Conservation (phyloP, 176 grass and related monocot genomes). For the Chloris gayana region DNA sequence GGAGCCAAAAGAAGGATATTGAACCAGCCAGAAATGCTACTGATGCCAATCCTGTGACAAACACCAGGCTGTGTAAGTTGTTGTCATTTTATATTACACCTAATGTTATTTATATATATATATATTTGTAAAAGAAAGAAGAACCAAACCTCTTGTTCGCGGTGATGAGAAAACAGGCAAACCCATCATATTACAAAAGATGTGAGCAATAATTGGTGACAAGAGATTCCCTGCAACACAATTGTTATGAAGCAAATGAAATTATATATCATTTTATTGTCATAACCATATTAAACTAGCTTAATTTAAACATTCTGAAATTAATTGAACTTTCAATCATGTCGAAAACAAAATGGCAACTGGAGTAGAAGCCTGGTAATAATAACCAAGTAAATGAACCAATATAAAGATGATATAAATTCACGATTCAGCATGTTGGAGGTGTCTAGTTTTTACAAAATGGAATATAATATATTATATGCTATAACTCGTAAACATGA, state of each 20-base stretch:
- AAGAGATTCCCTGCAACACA: constrained; percentile 59
- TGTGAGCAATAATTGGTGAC: constrained; percentile 76
- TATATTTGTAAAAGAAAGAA: not conserved
- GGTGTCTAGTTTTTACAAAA: not conserved
- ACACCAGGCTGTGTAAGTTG: constrained; percentile 16
- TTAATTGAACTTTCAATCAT: constrained; percentile 15
- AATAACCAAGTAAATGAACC: not conserved
- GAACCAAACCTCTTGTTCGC: constrained; percentile 57
- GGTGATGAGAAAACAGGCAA: constrained; percentile 63
- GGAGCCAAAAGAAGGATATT: constrained; percentile 61
- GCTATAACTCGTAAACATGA: not conserved
- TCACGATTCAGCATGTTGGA: not conserved
- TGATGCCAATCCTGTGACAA: constrained; percentile 60
- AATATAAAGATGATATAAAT: not conserved
- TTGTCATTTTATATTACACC: constrained; percentile 2
- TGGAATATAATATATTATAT: constrained; percentile 3
- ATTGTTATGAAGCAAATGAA: not conserved
- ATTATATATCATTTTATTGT: constrained; percentile 18
- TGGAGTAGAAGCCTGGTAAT: not conserved
- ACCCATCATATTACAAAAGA: constrained; percentile 94
- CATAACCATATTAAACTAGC: constrained; percentile 26
- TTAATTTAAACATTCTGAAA: constrained; percentile 21
- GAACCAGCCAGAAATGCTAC: constrained; percentile 66
- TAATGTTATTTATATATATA: not conserved
- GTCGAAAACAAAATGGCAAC: constrained; percentile 15